Percentiles rank a stretch among this genome's conserved stretches.
phyloP scores from a whole-genome alignment of 768 basidiomycete species.

The Hericium coralloides region DNA sequence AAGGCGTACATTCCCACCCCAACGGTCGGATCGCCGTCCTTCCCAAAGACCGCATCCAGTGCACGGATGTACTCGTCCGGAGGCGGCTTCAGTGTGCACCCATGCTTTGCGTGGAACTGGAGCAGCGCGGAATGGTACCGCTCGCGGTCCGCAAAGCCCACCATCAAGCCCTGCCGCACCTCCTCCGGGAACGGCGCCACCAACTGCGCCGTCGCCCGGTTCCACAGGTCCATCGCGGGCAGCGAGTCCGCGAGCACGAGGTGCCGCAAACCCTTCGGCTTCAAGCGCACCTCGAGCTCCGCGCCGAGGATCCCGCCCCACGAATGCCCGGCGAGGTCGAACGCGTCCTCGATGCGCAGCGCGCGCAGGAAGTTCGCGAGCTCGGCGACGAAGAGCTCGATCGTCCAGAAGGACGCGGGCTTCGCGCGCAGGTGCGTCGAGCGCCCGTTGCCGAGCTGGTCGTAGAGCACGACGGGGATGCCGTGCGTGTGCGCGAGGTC shows the following conservation, averaged over 20 bases:
- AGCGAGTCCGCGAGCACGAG: conserved; percentile 33
- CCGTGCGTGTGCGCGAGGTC: conserved; percentile 13
- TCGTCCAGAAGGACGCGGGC: conserved; percentile 27
- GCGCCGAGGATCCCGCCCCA: conserved; percentile 45
- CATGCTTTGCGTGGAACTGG: neutral
- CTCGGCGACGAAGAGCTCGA: conserved; percentile 38
- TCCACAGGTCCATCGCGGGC: conserved; percentile 22
- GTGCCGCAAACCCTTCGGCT: conserved; percentile 33
- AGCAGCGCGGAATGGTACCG: neutral
- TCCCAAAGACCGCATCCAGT: neutral
- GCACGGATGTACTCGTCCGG: neutral
- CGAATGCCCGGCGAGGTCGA: conserved; percentile 42
- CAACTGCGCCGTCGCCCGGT: neutral
- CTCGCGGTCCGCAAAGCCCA: neutral
- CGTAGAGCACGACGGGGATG: conserved; percentile 27
- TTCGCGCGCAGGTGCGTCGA: conserved; percentile 35
- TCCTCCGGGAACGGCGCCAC: neutral
- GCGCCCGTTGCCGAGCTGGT: conserved; percentile 37
- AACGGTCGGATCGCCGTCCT: neutral
- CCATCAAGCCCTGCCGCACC: neutral
- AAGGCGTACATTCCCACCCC: neutral
- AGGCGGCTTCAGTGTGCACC: neutral
- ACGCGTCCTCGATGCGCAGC: conserved; percentile 30
- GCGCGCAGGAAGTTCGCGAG: conserved; percentile 18
- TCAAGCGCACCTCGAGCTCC: conserved; percentile 27